Conservation (phyloP, 1,139 yeast species). For the Candida sanyaensis region DNA sequence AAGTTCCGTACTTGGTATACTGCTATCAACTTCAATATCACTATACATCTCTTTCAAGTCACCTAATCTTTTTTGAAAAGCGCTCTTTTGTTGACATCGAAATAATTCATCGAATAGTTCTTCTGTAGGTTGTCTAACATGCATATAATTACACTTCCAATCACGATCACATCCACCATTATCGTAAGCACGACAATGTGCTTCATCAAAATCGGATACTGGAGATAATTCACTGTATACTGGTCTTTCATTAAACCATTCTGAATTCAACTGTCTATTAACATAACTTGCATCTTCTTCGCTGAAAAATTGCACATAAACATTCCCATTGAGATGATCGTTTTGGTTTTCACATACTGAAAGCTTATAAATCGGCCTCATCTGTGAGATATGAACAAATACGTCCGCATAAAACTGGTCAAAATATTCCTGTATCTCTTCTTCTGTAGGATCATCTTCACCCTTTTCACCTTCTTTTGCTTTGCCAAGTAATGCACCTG, state of each 20-base stretch:
- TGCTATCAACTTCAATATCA: not conserved
- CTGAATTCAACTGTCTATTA: slow-evolving; percentile 59
- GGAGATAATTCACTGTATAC: slow-evolving; percentile 82
- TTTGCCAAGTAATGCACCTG: slow-evolving; percentile 15
- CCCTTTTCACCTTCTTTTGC: slow-evolving; percentile 21
- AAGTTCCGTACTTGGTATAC: not conserved
- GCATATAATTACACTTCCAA: slow-evolving; percentile 86
- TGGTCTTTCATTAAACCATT: slow-evolving; percentile 85
- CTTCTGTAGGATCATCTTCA: slow-evolving; percentile 20
- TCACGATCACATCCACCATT: slow-evolving; percentile 68
- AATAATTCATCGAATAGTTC: too few relatives aligned
- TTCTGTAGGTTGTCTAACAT: slow-evolving; percentile 58
- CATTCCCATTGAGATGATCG: slow-evolving; percentile 81
- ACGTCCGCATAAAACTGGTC: slow-evolving; percentile 75
- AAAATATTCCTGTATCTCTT: slow-evolving; percentile 53
- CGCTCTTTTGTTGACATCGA: too few relatives aligned
- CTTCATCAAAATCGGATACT: slow-evolving; percentile 68
- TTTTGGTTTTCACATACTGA: slow-evolving; percentile 84
- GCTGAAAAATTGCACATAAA: slow-evolving; percentile 62
- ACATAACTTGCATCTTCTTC: slow-evolving; percentile 65
- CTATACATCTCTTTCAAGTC: not conserved
- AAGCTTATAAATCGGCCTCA: slow-evolving; percentile 62
- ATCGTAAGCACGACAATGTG: slow-evolving; percentile 74
- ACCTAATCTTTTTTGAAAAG: too few relatives aligned
- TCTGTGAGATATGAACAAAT: slow-evolving; percentile 64